These are phyloP conservation scores for Halophytophthora batemanensis DNA, from an alignment of 352 stramenopile species.

Conservation along the genomic window DNA sequence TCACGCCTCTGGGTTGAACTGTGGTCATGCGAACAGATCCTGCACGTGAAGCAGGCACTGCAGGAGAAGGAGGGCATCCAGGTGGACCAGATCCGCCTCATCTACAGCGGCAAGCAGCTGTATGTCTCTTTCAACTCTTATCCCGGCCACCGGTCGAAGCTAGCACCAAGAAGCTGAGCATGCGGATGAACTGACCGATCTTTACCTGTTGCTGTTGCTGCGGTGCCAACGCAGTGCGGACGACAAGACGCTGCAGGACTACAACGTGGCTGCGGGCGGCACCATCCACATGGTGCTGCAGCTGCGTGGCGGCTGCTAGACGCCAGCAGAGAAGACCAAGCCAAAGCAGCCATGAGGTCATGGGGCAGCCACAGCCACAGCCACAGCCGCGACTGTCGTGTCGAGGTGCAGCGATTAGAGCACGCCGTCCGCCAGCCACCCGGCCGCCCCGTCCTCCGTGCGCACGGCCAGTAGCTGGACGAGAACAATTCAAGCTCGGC, in stretches of 20 bases:
- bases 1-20: slow-evolving; percentile 1
- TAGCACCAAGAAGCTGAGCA: not conserved
- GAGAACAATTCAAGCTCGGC: no score
- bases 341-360: not conserved
- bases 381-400: not conserved
- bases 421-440: no score
- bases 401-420: not conserved
- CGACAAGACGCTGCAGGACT: slow-evolving; percentile 96
- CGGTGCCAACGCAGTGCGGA: slow-evolving; percentile 62
- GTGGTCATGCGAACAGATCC: slow-evolving; percentile 61
- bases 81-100: slow-evolving; percentile 89
- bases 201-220: slow-evolving; percentile 5
- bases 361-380: not conserved
- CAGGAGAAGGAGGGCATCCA: slow-evolving; percentile 98
- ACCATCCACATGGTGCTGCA: slow-evolving; percentile 99
- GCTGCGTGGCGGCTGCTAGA: slow-evolving; percentile 90
- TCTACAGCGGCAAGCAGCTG: slow-evolving; percentile 98
- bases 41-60: slow-evolving; percentile 96
- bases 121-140: slow-evolving; percentile 25
- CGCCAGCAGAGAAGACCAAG: not conserved
- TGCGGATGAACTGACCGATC: not conserved
- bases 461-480: no score
- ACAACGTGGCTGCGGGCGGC: slow-evolving; percentile 95
- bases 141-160: no score
- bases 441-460: no score